A percentile compares a stretch with the other conserved stretches of the same genome.
phyloP scores from a whole-genome alignment of 1,284 basidiomycete genomes.

The Marasmius tenuissimus region DNA sequence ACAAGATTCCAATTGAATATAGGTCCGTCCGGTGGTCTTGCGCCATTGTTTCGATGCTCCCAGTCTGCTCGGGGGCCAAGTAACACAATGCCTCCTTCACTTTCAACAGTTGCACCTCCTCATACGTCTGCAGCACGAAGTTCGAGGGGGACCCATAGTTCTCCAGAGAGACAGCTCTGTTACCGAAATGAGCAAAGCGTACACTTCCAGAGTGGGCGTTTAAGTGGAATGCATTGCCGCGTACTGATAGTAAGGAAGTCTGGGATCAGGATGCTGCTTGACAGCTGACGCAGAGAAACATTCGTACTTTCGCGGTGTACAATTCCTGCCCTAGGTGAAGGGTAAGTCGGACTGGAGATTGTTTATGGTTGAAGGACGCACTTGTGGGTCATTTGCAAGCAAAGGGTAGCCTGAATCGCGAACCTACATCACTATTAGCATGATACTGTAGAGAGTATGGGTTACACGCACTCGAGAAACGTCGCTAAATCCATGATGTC shows the following conservation, averaged over 20 bases:
- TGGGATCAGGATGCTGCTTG: background rate
- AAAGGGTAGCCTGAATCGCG: constrained; percentile 70
- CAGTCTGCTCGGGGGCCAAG: constrained; percentile 72
- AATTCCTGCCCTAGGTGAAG: constrained; percentile 42
- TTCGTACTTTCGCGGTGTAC: constrained; percentile 63
- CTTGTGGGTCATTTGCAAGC: constrained; percentile 66
- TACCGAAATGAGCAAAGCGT: constrained; percentile 72
- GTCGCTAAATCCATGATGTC: constrained; percentile 75
- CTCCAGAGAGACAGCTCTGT: constrained; percentile 70
- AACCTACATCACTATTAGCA: constrained; percentile 41
- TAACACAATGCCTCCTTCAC: constrained; percentile 74
- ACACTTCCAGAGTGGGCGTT: constrained; percentile 68
- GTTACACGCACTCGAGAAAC: constrained; percentile 60
- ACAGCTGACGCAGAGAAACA: background rate
- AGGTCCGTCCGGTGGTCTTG: constrained; percentile 73
- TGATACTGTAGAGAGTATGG: background rate
- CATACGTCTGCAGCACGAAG: constrained; percentile 59
- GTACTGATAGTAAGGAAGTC: constrained; percentile 39
- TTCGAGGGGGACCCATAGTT: constrained; percentile 68
- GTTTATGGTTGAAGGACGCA: constrained; percentile 24
- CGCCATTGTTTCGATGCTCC: constrained; percentile 64
- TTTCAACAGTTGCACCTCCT: constrained; percentile 62
- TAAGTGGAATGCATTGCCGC: constrained; percentile 72
- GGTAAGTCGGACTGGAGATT: background rate
- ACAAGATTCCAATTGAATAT: constrained; percentile 68